Base-by-base conservation (phyloP, 371 early-diverging fungal genomes). In the Funneliformis caledonium region DNA sequence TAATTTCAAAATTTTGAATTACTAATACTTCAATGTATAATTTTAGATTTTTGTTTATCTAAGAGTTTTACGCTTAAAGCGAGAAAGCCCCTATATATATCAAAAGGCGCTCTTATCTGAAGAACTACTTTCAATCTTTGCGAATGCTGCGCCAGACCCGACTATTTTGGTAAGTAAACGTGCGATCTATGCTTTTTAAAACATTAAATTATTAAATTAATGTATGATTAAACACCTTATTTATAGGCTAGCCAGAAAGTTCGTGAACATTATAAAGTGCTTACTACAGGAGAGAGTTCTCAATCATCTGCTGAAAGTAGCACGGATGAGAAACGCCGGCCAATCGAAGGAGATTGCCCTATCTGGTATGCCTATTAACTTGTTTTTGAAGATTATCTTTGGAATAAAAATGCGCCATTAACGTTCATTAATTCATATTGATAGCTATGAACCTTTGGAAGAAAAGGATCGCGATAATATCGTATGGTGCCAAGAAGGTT, bases 341-440 rank as follows among this genome's bases (percentile, higher is more conserved):
- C 47, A 43, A 70, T 70, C 43, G 70, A 70, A 45, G 70, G 47
- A 45, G 47, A 70, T 70, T 70, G 70, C 22, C 48, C 70, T 12
- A 47, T 70, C 6, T 70, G 70, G 70, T 70, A 70, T 9, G 16
- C 1, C 5, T 45, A 22, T 12, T 4, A 70, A 10, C n/a, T 10
- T 42, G n/a, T n/a, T 42, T 2, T 10, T 4, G 7, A 9, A 11
- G 14, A 47, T 47, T 70, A 43, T 5, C 16, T 22, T 22, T 68
- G 3, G 11, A 42, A 47, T 45, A 7, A 31, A 19, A 10, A 11
- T 31, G 19, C 45, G 22, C 19, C 45, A 69, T 42, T 43, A n/a
- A 47, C 12, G 5, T 69, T 7, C 22, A 31, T n/a, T 31, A 31
- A 37, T n/a, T 22, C 1, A n/a, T 19, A 4, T 19, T 70, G 19